These are phyloP conservation scores for Salix purpurea DNA, from an alignment of 345 rosid species.

Conservation along the genomic window DNA sequence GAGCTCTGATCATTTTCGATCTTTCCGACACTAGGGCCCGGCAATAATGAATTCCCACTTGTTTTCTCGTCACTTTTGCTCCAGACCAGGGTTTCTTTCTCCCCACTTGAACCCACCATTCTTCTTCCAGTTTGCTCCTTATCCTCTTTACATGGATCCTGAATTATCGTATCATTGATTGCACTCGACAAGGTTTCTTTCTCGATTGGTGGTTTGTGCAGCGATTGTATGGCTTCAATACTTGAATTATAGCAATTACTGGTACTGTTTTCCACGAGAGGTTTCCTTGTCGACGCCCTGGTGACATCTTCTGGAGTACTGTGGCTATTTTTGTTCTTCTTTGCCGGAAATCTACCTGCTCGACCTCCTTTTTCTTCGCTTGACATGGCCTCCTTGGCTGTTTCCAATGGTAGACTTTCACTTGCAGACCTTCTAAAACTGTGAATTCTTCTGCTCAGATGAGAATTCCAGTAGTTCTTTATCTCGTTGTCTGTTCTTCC, in stretches of 20 bases:
- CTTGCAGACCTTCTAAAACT: conserved; percentile 24
- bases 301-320: not conserved
- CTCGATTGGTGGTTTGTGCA: conserved; percentile 8
- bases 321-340: conserved; percentile 15
- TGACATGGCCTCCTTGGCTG: not conserved
- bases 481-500: conserved; percentile 77
- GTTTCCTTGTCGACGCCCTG: not conserved
- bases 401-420: conserved; percentile 6
- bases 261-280: not conserved
- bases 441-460: conserved; percentile 45
- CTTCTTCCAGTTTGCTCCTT: conserved; percentile 13
- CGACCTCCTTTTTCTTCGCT: conserved; percentile 26
- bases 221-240: not conserved
- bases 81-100: not conserved
- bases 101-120: conserved; percentile 18
- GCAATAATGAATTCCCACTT: conserved; percentile 7
- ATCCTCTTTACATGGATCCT: conserved; percentile 1
- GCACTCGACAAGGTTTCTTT: conserved; percentile 16
- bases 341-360: conserved; percentile 18
- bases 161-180: not conserved
- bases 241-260: not conserved
- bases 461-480: conserved; percentile 69
- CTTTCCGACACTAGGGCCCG: not conserved
- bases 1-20: conserved; percentile 12
- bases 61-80: not conserved